Percentiles rank a stretch among this genome's conserved stretches.
Conservation (phyloP, 164 flowering plant genomes). For the Liriodendron chinense region DNA sequence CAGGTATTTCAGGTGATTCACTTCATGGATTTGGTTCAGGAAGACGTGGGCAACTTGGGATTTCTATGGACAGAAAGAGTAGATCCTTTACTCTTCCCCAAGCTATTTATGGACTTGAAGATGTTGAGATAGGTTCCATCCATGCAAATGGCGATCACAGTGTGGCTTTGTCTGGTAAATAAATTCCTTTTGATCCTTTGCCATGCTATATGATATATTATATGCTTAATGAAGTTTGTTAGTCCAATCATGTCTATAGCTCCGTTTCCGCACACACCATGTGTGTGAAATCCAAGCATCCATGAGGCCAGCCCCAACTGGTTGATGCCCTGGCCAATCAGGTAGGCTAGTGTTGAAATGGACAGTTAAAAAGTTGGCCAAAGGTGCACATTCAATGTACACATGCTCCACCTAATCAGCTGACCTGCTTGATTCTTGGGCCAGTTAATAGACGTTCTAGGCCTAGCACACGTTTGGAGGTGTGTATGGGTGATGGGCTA, state of each 20-base stretch:
- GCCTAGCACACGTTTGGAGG: not conserved
- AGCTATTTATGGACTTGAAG: conserved; percentile 41
- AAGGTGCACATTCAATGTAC: too few species aligned
- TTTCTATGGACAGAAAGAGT: conserved; percentile 36
- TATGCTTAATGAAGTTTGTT: not conserved
- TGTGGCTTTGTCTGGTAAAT: conserved; percentile 72
- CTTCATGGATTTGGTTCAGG: conserved; percentile 84
- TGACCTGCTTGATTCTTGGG: not conserved
- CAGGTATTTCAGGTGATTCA: conserved; percentile 38
- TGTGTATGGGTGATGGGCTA: not conserved
- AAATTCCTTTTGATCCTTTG: conserved; percentile 6
- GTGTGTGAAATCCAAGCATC: not conserved
- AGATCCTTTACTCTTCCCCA: conserved; percentile 50
- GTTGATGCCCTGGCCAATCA: not conserved
- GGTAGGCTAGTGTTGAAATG: not conserved
- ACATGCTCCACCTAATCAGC: not conserved
- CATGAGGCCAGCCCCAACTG: not conserved
- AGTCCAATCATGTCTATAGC: not conserved
- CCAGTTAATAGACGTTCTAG: not conserved
- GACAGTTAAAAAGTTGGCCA: not conserved
- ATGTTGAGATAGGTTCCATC: conserved; percentile 35
- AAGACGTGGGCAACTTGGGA: conserved; percentile 84
- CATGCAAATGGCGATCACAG: conserved; percentile 95
- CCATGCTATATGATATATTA: not conserved
- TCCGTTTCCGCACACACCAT: not conserved